A percentile compares a stretch with the other conserved stretches of the same genome.
phyloP scores from a whole-genome alignment of 805 yeast genomes.

The Candida hispaniensis region DNA sequence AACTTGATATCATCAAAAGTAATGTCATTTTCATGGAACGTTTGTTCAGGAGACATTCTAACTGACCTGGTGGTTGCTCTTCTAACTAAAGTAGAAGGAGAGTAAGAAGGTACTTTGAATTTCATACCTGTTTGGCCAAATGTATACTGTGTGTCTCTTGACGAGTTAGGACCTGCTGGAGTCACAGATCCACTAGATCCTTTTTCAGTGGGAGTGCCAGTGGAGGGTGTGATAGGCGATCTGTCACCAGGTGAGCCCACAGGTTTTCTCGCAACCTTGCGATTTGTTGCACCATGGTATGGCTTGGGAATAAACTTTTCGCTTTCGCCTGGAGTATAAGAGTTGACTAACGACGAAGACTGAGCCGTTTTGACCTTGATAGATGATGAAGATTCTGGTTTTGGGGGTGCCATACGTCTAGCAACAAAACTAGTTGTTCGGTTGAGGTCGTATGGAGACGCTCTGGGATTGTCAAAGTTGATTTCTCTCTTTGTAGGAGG shows the following conservation, averaged over 20 bases:
- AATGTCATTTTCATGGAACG: constrained; percentile 64
- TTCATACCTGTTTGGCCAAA: constrained; percentile 13
- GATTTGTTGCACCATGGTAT: constrained; percentile 22
- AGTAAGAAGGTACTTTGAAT: constrained; percentile 14
- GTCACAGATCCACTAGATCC: background rate
- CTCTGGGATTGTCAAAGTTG: constrained; percentile 69
- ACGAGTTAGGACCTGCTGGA: background rate
- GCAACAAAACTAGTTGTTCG: constrained; percentile 49
- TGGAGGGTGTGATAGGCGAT: constrained; percentile 7
- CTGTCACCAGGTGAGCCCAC: constrained; percentile 16
- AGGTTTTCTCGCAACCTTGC: constrained; percentile 22
- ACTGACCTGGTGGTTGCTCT: constrained; percentile 2
- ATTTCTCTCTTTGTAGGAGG: constrained; percentile 53
- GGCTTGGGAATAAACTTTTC: constrained; percentile 25
- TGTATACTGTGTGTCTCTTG: constrained; percentile 7
- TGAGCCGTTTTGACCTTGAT: constrained; percentile 8
- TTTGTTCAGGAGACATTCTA: constrained; percentile 22
- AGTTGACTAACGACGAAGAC: constrained; percentile 16
- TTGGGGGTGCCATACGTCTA: constrained; percentile 41
- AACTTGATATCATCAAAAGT: constrained; percentile 40
- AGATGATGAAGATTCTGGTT: constrained; percentile 26
- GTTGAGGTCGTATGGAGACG: constrained; percentile 49
- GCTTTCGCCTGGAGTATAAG: constrained; percentile 24
- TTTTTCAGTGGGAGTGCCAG: constrained; percentile 1
- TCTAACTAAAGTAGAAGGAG: constrained; percentile 2